phyloP scores from a whole-genome alignment of 1,284 basidiomycete species.

The Boletellus deceptivus region DNA sequence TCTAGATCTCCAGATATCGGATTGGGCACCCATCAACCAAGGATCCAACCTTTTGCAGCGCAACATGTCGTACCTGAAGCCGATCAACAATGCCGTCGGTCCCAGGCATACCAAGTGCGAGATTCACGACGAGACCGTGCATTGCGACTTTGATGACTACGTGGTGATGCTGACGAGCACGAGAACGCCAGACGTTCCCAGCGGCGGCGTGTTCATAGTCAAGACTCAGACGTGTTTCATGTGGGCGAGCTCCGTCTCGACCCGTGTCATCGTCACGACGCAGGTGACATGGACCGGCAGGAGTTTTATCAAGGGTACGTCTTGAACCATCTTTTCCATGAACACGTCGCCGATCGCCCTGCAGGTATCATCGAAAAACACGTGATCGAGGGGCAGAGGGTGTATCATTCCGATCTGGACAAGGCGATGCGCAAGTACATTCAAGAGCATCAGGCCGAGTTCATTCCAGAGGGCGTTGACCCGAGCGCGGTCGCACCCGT shows the following conservation, averaged over 20 bases:
- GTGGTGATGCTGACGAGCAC: conserved; percentile 88
- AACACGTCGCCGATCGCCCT: not conserved
- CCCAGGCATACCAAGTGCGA: conserved; percentile 96
- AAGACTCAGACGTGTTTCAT: conserved; percentile 94
- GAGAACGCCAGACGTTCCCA: conserved; percentile 91
- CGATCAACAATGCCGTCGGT: conserved; percentile 83
- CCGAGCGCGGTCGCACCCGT: conserved; percentile 44
- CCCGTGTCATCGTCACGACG: conserved; percentile 83
- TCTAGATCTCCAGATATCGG: conserved; percentile 87
- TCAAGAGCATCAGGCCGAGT: conserved; percentile 84
- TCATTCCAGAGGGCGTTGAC: conserved; percentile 80
- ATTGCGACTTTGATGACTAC: conserved; percentile 85
- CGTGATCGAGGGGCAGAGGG: conserved; percentile 92
- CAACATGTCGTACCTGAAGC: conserved; percentile 95
- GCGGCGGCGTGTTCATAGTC: conserved; percentile 87
- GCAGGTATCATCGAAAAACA: conserved; percentile 91
- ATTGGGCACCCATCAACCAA: conserved; percentile 73
- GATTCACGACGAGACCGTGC: conserved; percentile 80
- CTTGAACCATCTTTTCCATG: conserved; percentile 14
- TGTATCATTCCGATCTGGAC: conserved; percentile 85
- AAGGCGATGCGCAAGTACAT: conserved; percentile 86
- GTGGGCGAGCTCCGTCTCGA: conserved; percentile 83
- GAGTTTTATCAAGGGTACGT: conserved; percentile 89
- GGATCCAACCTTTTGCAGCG: conserved; percentile 75
- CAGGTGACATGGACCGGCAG: conserved; percentile 95